phyloP scores from a whole-genome alignment of 2,329 filamentous ascomycete genomes.

The Colletotrichum phormii region DNA sequence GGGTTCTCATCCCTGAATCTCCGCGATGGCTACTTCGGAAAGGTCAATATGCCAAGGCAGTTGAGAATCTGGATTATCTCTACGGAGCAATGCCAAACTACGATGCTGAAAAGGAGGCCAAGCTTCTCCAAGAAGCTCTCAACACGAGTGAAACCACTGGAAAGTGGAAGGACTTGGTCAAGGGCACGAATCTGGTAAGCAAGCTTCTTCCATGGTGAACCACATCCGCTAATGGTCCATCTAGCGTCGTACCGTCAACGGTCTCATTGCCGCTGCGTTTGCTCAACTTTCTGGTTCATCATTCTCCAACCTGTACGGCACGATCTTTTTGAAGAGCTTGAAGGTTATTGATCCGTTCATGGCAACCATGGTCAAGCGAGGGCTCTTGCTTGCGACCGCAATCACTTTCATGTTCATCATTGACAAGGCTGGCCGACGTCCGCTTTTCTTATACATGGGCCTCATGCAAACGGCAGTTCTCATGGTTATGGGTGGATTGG shows the following conservation, averaged over 20 bases:
- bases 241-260: slow-evolving; percentile 31
- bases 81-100: slow-evolving; percentile 35
- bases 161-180: slow-evolving; percentile 26
- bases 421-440: slow-evolving; percentile 30
- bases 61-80: slow-evolving; percentile 35
- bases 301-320: slow-evolving; percentile 40
- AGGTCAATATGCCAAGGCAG: slow-evolving; percentile 36
- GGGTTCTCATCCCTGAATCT: slow-evolving; percentile 41
- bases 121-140: slow-evolving; percentile 31
- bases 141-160: slow-evolving; percentile 23
- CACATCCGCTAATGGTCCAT: not conserved
- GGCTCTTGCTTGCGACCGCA: slow-evolving; percentile 34
- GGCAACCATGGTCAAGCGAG: slow-evolving; percentile 41
- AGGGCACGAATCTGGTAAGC: slow-evolving; percentile 28
- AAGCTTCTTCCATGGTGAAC: too few species aligned
- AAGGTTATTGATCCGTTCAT: slow-evolving; percentile 43
- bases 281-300: slow-evolving; percentile 38
- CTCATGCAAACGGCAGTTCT: slow-evolving; percentile 39
- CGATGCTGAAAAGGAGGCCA: slow-evolving; percentile 36
- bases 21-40: slow-evolving; percentile 44
- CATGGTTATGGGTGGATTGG: slow-evolving; percentile 41
- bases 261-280: slow-evolving; percentile 24
- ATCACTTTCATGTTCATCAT: slow-evolving; percentile 38
- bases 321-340: slow-evolving; percentile 39
- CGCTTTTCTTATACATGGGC: slow-evolving; percentile 36